These are phyloP conservation scores for Pythium inflatum DNA, from an alignment of 352 stramenopile genomes.

Conservation along the genomic window DNA sequence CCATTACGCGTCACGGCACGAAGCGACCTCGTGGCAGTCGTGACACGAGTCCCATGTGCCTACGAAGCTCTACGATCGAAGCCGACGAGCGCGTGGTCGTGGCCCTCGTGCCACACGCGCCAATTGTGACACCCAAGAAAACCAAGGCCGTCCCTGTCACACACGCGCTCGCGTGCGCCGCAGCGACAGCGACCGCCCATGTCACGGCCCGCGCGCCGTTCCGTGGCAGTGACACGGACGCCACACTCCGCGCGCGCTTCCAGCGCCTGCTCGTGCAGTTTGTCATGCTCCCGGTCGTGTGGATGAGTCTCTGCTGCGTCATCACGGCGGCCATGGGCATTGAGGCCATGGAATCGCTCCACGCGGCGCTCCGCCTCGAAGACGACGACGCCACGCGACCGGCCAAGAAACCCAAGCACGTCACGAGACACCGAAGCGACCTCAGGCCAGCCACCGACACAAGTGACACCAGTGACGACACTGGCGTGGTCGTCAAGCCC, in stretches of 20 bases:
- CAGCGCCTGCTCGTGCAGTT: conserved; percentile 49
- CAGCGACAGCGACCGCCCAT: conserved; percentile 4
- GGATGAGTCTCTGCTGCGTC: conserved; percentile 60
- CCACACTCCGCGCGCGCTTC: conserved; percentile 32
- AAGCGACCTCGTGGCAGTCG: too few species aligned
- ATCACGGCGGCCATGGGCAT: conserved; percentile 57
- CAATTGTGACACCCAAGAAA: neutral
- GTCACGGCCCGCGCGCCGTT: neutral
- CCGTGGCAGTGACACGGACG: neutral
- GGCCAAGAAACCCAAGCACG: conserved; percentile 28
- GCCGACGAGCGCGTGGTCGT: conserved; percentile 13
- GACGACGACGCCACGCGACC: conserved; percentile 11
- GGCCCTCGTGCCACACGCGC: neutral
- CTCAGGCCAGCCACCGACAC: too few species aligned
- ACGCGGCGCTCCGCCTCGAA: conserved; percentile 14
- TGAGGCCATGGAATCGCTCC: conserved; percentile 62
- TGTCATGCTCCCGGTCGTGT: conserved; percentile 68
- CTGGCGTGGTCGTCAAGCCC: conserved; percentile 2
- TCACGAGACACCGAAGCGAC: too few species aligned
- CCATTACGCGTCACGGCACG: neutral
- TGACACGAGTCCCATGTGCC: too few species aligned
- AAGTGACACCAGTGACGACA: neutral
- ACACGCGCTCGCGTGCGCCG: neutral
- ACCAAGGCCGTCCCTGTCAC: neutral
- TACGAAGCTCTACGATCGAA: too few species aligned